These are phyloP conservation scores for Lipomyces japonicus DNA, from an alignment of 805 yeast species.

Conservation along the genomic window DNA sequence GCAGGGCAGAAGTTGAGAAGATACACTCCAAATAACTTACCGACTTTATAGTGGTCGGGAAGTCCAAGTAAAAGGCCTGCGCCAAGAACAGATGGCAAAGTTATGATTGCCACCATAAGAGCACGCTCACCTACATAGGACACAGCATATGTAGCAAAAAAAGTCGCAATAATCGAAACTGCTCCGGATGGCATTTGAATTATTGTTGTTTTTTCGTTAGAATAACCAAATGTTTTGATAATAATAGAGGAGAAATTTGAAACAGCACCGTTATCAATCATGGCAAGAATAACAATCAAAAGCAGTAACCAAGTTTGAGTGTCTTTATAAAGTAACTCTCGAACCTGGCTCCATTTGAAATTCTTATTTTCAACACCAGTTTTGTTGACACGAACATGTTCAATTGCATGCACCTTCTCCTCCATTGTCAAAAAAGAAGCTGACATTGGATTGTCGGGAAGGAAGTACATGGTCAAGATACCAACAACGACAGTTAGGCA, in stretches of 20 bases:
- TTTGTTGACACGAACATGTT: conserved; percentile 51
- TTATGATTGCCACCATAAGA: conserved; percentile 8
- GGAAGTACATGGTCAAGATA: conserved; percentile 43
- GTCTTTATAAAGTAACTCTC: conserved; percentile 49
- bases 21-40: conserved; percentile 16
- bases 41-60: conserved; percentile 7
- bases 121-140: conserved; percentile 12
- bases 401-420: conserved; percentile 49
- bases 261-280: conserved; percentile 55
- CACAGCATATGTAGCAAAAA: conserved; percentile 42
- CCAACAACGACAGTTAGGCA: conserved; percentile 53
- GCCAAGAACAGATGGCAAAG: conserved; percentile 15
- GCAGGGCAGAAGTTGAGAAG: conserved; percentile 19
- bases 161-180: conserved; percentile 44
- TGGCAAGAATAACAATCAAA: conserved; percentile 41
- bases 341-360: conserved; percentile 54
- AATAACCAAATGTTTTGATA: conserved; percentile 44
- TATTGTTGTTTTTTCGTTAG: conserved; percentile 41
- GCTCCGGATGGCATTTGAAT: conserved; percentile 50
- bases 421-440: conserved; percentile 39
- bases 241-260: conserved; percentile 49
- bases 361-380: conserved; percentile 57
- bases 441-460: conserved; percentile 54
- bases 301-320: conserved; percentile 49
- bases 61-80: conserved; percentile 14